phyloP scores from a whole-genome alignment of 225 moss, liverwort and hornwort species.

The Thuidium tamariscinum region DNA sequence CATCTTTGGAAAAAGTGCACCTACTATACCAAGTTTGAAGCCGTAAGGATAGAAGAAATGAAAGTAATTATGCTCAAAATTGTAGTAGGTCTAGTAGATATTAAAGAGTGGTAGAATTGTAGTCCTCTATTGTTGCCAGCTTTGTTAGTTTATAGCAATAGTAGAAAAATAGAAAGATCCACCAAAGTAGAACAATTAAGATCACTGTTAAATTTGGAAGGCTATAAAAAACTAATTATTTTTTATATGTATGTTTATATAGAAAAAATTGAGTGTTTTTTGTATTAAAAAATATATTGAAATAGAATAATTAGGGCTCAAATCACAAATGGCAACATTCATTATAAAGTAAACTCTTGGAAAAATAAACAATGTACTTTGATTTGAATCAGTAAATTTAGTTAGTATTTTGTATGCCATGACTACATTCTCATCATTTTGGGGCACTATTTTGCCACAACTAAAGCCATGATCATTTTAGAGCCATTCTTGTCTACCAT shows the following conservation, averaged over 20 bases:
- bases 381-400: background rate
- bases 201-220: background rate
- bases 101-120: background rate
- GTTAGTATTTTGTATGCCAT: too few species aligned
- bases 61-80: background rate
- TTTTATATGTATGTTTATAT: background rate
- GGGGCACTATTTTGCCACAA: rapidly evolving
- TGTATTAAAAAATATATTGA: background rate
- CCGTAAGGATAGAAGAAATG: too few species aligned
- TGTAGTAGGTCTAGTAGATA: rapidly evolving
- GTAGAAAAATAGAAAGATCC: too few species aligned
- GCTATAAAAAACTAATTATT: rapidly evolving
- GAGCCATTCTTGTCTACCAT: background rate
- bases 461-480: rapidly evolving
- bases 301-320: background rate
- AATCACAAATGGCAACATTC: background rate
- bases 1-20: too few species aligned
- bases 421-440: background rate
- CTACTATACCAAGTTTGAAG: background rate
- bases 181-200: background rate
- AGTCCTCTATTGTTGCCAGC: background rate
- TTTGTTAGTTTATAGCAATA: rapidly evolving
- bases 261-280: background rate
- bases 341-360: rapidly evolving
- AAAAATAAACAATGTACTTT: background rate